These are phyloP conservation scores for Solanum stenotomum DNA, from an alignment of 257 asterid species.

Conservation along the genomic window DNA sequence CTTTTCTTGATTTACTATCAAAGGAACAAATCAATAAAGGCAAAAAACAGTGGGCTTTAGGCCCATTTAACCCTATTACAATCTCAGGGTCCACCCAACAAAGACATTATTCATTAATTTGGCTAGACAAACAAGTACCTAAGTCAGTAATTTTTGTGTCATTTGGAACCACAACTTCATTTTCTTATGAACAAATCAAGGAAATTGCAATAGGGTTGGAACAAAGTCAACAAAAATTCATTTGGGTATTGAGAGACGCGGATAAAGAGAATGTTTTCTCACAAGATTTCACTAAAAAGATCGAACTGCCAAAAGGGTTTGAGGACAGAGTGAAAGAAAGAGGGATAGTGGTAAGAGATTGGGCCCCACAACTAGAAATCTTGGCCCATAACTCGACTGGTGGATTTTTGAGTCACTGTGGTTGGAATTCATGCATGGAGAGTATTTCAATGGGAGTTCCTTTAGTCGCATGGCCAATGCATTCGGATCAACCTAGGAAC, in stretches of 20 bases:
- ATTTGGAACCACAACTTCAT: conserved; percentile 46
- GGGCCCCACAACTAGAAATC: conserved; percentile 60
- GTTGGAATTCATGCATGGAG: conserved; percentile 68
- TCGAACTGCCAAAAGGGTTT: conserved; percentile 20
- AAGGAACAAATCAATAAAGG: conserved; percentile 18
- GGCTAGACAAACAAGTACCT: conserved; percentile 30
- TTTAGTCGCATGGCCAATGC: conserved; percentile 63
- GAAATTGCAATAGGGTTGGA: conserved; percentile 48
- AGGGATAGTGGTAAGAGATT: conserved; percentile 39
- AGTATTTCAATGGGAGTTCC: conserved; percentile 58
- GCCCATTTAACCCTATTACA: conserved; percentile 54
- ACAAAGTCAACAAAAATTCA: conserved; percentile 17
- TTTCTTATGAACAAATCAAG: conserved; percentile 19
- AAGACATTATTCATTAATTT: conserved; percentile 29
- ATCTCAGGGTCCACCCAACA: not conserved
- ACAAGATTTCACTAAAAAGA: not conserved
- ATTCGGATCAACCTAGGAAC: conserved; percentile 58
- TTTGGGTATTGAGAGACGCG: conserved; percentile 42
- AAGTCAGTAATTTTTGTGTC: conserved; percentile 36
- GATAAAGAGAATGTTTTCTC: conserved; percentile 16
- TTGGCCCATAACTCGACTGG: conserved; percentile 32
- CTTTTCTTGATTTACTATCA: conserved; percentile 25
- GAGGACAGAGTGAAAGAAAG: conserved; percentile 31
- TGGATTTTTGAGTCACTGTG: conserved; percentile 61
- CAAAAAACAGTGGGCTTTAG: conserved; percentile 55